Percentiles rank a stretch among this genome's conserved stretches.
Conservation (phyloP, 2,329 filamentous ascomycete species). For the Colletotrichum abscissum region DNA sequence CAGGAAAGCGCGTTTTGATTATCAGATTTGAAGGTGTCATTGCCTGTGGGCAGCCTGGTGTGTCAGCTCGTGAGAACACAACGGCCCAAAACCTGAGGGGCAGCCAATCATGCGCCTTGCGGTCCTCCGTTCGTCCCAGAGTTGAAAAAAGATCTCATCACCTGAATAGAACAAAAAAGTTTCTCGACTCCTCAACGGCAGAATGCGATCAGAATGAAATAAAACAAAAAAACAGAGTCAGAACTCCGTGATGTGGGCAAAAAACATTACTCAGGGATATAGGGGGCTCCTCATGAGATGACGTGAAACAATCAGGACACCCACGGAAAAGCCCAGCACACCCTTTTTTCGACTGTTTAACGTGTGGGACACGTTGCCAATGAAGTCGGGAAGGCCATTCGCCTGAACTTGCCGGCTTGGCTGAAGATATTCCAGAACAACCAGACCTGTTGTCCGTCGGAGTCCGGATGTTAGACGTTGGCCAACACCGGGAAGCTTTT, state of each 20-base stretch:
- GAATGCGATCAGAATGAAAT: neutral
- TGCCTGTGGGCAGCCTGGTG: too few relatives aligned
- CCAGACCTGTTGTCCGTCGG: neutral
- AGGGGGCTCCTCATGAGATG: neutral
- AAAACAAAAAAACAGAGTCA: neutral
- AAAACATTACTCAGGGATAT: neutral
- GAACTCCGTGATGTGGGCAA: neutral
- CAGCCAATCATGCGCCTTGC: neutral
- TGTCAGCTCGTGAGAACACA: too few relatives aligned
- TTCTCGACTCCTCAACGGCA: neutral
- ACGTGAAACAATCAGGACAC: slow-evolving; percentile 6
- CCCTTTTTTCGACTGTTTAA: neutral
- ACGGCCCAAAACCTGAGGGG: too few relatives aligned
- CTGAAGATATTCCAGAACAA: neutral
- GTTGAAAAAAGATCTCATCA: neutral
- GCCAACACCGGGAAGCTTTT: neutral
- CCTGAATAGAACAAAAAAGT: too few relatives aligned
- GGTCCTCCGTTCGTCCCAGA: neutral
- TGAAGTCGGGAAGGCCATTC: neutral
- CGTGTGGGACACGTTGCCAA: neutral
- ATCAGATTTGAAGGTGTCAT: too few relatives aligned
- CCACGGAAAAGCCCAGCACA: neutral
- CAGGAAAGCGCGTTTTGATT: too few relatives aligned
- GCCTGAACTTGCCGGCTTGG: slow-evolving; percentile 3
- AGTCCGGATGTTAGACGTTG: neutral